These are phyloP conservation scores for Quillaja saponaria DNA, from an alignment of 306 rosid species.

Conservation along the genomic window DNA sequence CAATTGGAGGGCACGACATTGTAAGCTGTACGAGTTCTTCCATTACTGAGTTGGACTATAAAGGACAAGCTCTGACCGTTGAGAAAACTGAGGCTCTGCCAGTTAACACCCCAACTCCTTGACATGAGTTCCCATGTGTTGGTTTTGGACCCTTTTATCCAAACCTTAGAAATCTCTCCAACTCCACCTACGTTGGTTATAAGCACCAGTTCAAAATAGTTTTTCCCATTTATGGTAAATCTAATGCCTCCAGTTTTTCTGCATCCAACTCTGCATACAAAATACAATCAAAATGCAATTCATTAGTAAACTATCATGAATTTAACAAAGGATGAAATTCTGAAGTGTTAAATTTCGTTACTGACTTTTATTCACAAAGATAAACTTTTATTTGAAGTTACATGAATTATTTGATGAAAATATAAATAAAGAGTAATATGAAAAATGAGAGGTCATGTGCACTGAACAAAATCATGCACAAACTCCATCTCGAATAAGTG, in stretches of 20 bases:
- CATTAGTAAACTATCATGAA: too few species aligned
- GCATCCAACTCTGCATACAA: constrained; percentile 50
- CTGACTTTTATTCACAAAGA: too few species aligned
- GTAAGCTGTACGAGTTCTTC: constrained; percentile 35
- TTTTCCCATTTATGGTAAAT: constrained; percentile 50
- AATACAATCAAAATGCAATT: background rate
- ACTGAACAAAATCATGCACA: too few species aligned
- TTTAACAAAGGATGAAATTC: too few species aligned
- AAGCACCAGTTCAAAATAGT: constrained; percentile 52
- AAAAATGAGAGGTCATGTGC: too few species aligned
- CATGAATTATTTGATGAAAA: too few species aligned
- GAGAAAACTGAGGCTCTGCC: constrained; percentile 56
- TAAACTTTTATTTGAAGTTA: too few species aligned
- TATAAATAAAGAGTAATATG: too few species aligned
- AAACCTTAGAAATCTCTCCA: constrained; percentile 52
- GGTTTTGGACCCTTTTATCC: constrained; percentile 57
- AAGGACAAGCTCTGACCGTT: constrained; percentile 63
- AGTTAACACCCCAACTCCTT: constrained; percentile 56
- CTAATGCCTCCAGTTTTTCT: constrained; percentile 49
- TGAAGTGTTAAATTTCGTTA: too few species aligned
- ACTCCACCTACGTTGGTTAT: constrained; percentile 54
- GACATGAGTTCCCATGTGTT: constrained; percentile 56
- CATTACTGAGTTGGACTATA: constrained; percentile 46
- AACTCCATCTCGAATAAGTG: too few species aligned
- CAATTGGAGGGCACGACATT: constrained; percentile 50